phyloP scores from a whole-genome alignment of 345 rosid species.

The Euclidium syriacum region DNA sequence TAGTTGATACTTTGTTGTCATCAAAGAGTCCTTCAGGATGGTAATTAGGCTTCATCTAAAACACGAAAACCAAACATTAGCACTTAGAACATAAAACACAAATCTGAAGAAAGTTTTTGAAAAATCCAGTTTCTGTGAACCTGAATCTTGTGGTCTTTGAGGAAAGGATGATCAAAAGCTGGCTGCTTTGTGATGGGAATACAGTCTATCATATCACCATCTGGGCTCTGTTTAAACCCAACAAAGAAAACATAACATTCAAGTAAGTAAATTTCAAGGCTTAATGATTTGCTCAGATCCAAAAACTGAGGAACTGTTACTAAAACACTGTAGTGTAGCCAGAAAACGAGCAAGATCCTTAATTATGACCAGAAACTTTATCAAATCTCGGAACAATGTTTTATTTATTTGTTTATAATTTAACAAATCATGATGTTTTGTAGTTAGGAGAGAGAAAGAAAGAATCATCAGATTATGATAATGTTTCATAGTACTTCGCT shows the following conservation, averaged over 20 bases:
- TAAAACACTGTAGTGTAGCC: background rate
- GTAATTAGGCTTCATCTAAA: slow-evolving; percentile 78
- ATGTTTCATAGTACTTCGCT: background rate
- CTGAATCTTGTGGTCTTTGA: slow-evolving; percentile 97
- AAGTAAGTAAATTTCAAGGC: too few relatives aligned
- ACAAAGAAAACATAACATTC: background rate
- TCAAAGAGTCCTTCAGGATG: slow-evolving; percentile 86
- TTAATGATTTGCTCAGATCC: too few relatives aligned
- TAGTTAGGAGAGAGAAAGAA: slow-evolving; percentile 22
- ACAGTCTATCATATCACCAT: slow-evolving; percentile 85
- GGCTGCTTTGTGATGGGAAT: slow-evolving; percentile 81
- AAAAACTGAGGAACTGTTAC: too few relatives aligned
- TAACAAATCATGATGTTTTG: slow-evolving; percentile 18
- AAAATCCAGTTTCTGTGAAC: slow-evolving; percentile 36
- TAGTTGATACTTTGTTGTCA: slow-evolving; percentile 53
- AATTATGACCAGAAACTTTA: slow-evolving; percentile 20
- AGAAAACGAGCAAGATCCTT: background rate
- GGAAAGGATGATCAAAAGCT: slow-evolving; percentile 94
- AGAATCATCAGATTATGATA: slow-evolving; percentile 19
- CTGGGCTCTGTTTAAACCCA: slow-evolving; percentile 52
- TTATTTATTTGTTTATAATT: background rate
- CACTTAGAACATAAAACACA: background rate
- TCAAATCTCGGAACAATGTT: background rate
- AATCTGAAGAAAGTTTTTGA: background rate
- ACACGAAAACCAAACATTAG: background rate